phyloP scores from a whole-genome alignment of 164 flowering plant species.

The Litsea cubeba region DNA sequence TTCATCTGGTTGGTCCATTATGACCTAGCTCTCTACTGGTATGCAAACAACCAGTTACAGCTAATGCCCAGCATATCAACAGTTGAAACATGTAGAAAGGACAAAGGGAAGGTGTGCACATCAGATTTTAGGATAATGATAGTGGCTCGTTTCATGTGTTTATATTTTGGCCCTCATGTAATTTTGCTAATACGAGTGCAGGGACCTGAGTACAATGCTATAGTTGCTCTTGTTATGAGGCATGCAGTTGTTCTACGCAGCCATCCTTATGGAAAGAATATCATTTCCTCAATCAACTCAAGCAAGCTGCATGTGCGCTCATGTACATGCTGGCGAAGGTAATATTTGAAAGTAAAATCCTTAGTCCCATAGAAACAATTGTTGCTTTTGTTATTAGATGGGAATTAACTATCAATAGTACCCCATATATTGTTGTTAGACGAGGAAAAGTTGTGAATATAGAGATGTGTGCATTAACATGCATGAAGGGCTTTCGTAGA shows the following conservation, averaged over 20 bases:
- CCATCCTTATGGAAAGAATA: conserved; percentile 25
- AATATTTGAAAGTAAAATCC: background rate
- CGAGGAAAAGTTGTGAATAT: background rate
- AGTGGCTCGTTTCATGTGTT: background rate
- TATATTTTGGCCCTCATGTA: background rate
- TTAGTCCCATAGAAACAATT: background rate
- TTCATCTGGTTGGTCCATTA: background rate
- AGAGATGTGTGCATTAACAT: background rate
- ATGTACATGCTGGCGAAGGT: conserved; percentile 1
- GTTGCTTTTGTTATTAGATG: background rate
- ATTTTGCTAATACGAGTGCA: background rate
- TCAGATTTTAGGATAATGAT: background rate
- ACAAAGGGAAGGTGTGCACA: background rate
- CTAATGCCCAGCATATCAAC: background rate
- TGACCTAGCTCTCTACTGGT: background rate
- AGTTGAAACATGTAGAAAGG: background rate
- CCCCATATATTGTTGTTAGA: background rate
- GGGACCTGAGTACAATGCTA: conserved; percentile 3
- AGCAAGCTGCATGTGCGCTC: background rate
- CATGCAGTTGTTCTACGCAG: conserved; percentile 14
- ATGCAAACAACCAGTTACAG: background rate
- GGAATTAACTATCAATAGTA: too few species aligned
- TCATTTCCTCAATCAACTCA: conserved; percentile 10
- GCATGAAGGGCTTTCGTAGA: background rate
- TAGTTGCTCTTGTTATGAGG: conserved; percentile 5